These are phyloP conservation scores for Chimonanthus praecox DNA, from an alignment of 164 flowering plant genomes.

Conservation along the genomic window DNA sequence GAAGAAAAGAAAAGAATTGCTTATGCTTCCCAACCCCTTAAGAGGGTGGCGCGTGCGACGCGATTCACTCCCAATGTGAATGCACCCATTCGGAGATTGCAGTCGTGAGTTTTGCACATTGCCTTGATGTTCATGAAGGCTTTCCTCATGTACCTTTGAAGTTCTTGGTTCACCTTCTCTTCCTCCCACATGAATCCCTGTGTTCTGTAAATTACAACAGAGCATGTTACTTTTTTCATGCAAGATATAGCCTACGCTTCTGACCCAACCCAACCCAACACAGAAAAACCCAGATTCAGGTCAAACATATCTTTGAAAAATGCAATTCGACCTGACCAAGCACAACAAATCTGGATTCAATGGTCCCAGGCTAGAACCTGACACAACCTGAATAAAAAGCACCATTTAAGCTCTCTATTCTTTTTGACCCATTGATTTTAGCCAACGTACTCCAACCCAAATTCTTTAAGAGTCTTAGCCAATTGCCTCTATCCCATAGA, in stretches of 20 bases:
- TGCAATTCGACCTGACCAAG: too few species aligned
- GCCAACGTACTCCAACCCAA: too few species aligned
- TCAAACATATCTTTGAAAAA: too few species aligned
- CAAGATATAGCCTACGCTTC: neutral
- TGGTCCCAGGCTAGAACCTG: too few species aligned
- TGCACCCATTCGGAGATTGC: conserved; percentile 94
- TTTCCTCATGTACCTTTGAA: conserved; percentile 66
- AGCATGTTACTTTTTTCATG: neutral
- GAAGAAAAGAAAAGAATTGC: conserved; percentile 1
- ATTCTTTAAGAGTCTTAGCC: too few species aligned
- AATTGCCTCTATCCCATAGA: too few species aligned
- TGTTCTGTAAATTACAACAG: conserved; percentile 40
- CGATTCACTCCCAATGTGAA: conserved; percentile 83
- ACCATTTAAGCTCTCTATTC: too few species aligned
- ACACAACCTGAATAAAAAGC: too few species aligned
- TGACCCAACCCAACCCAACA: neutral
- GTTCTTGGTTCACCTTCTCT: conserved; percentile 71
- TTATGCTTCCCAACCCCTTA: conserved; percentile 92
- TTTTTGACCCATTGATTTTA: too few species aligned
- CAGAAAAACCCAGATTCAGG: neutral
- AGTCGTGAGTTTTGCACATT: conserved; percentile 66
- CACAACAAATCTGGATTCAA: too few species aligned
- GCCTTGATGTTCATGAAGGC: conserved; percentile 62
- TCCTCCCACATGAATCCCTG: conserved; percentile 99
- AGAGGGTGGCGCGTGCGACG: conserved; percentile 74